These are phyloP conservation scores for Thelephora aurantiotincta DNA, from an alignment of 768 basidiomycete species.

Conservation along the genomic window DNA sequence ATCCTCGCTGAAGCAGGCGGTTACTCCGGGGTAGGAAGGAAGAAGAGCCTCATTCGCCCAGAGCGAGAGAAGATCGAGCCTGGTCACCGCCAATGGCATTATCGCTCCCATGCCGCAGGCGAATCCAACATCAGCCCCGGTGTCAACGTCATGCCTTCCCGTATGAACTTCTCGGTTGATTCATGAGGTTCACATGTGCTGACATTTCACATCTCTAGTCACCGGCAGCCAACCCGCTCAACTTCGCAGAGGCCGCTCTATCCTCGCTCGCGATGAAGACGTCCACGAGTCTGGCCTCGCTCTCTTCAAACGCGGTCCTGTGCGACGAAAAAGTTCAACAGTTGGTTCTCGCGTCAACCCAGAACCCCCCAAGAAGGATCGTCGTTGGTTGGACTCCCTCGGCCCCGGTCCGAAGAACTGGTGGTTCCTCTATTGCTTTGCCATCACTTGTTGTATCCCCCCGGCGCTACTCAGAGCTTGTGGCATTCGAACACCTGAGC, in stretches of 20 bases:
- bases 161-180: constrained; percentile 33
- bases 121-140: constrained; percentile 55
- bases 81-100: constrained; percentile 88
- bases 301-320: constrained; percentile 76
- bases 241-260: constrained; percentile 76
- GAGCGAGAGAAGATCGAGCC: constrained; percentile 96
- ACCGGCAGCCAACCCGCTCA: constrained; percentile 66
- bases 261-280: constrained; percentile 85
- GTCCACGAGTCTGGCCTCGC: constrained; percentile 82
- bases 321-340: constrained; percentile 53
- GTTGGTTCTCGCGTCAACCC: constrained; percentile 25
- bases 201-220: constrained; percentile 21
- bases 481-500: constrained; percentile 81
- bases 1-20: constrained; percentile 27
- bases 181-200: constrained; percentile 3
- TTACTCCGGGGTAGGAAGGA: constrained; percentile 49
- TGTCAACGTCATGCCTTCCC: constrained; percentile 66
- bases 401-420: constrained; percentile 81
- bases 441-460: constrained; percentile 79
- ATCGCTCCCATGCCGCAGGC: constrained; percentile 74
- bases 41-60: constrained; percentile 85
- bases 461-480: constrained; percentile 59
- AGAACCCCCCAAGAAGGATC: constrained; percentile 24
- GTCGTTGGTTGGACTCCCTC: constrained; percentile 53
- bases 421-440: constrained; percentile 91